These are phyloP conservation scores for Massariosphaeria phaeospora DNA, from an alignment of 495 filamentous ascomycete species.

Conservation along the genomic window DNA sequence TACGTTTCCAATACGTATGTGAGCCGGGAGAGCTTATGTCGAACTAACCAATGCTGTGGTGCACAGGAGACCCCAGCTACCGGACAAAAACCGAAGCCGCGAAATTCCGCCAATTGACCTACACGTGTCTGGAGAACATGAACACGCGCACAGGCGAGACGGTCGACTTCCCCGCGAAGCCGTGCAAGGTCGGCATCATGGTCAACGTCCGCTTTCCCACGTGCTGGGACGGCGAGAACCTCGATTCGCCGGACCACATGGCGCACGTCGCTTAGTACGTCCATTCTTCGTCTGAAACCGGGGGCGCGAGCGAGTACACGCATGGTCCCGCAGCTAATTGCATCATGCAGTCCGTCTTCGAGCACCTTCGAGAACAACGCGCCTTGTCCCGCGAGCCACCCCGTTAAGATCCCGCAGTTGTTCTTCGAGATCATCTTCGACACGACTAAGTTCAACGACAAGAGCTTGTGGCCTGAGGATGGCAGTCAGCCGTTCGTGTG, in stretches of 20 bases:
- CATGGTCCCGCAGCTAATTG: too few species aligned
- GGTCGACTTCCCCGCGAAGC: constrained; percentile 13
- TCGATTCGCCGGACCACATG: constrained; percentile 51
- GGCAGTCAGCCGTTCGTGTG: constrained; percentile 25
- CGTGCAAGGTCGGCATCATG: constrained; percentile 25
- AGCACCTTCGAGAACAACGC: constrained; percentile 23
- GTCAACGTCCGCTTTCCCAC: constrained; percentile 16
- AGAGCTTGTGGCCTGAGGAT: constrained; percentile 19
- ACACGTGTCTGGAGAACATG: constrained; percentile 17
- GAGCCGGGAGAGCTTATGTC: not conserved
- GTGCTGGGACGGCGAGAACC: constrained; percentile 52
- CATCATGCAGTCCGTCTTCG: too few species aligned
- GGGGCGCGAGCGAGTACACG: too few species aligned
- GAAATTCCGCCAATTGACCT: constrained; percentile 18
- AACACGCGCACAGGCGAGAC: constrained; percentile 10
- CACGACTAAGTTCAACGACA: constrained; percentile 19
- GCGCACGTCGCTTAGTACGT: constrained; percentile 38
- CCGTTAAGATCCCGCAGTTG: constrained; percentile 19
- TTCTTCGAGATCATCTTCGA: constrained; percentile 25
- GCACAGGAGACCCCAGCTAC: not conserved
- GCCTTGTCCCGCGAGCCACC: constrained; percentile 22
- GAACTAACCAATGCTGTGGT: not conserved
- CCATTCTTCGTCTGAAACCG: not conserved
- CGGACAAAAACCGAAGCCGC: constrained; percentile 7
- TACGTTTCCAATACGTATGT: too few species aligned